Evolutionary conservation across 1,284 basidiomycete genomes (phyloP), one percentile per base, ranked within the genome.

Genomic region (Cyathus olla): DNA sequence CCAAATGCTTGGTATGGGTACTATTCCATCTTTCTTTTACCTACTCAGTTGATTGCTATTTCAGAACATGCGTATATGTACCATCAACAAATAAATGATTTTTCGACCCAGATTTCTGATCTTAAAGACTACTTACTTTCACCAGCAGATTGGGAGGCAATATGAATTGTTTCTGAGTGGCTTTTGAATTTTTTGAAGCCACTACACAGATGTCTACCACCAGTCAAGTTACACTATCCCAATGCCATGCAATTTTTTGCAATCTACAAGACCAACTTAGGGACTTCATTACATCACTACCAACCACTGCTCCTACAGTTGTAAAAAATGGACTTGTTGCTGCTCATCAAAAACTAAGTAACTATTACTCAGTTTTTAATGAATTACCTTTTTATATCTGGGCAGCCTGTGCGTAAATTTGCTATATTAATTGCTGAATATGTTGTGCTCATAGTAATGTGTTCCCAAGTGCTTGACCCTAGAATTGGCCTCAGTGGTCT

Each of bases 171-270:
- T 10, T 44, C 64, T 2, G n/a, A 47, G 3, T 76, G 73, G 73
- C 60, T 75, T 1, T 62, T 69, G 46, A n/a, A n/a, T n/a, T n/a
- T n/a, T n/a, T n/a, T n/a, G n/a, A n/a, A n/a, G n/a, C 69, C 15
- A 80, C 66, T 0, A 66, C 52, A 0, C 47, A 74, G 31, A 76
- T 76, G 72, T 76, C 73, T 4, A 29, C 62, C 2, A 76, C 73
- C 1, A 60, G 60, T 13, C 40, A 54, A 0, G 64, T 72, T 2
- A 73, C 67, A 63, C 59, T 73, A 5, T 73, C 71, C 1, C 60
- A 66, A 5, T 66, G 59, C 0, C 65, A 66, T 42, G 66, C 69
- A 1, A 60, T 68, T 27, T 72, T 72, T 40, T 62, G 67, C 5
- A 70, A 67, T 3, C 70, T 75, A 3, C 71, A 75, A 58, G 66